Percentiles rank a stretch among this genome's conserved stretches.
Conservation (phyloP, 2,329 filamentous ascomycete species). For the Coniochaeta pulveracea region DNA sequence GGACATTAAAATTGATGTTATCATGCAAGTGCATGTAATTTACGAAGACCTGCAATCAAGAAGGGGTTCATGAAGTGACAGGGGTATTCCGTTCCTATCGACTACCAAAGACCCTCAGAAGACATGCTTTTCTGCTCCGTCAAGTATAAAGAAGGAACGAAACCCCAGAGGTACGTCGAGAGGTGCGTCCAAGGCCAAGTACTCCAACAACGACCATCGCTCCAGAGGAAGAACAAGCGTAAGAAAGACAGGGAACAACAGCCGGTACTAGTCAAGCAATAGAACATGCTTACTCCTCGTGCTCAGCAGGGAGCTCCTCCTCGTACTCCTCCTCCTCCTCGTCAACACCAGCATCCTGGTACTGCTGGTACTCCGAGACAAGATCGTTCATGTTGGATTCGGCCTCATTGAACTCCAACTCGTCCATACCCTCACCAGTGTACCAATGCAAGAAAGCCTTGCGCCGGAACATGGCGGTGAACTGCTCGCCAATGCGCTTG, state of each 20-base stretch:
- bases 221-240: background rate
- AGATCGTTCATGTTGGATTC: constrained; percentile 99
- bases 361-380: constrained; percentile 99
- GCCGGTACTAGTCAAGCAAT: too few relatives aligned
- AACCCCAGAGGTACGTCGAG: background rate
- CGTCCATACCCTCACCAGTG: constrained; percentile 99
- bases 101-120: too few relatives aligned
- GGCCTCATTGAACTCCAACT: constrained; percentile 99
- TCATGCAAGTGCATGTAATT: too few relatives aligned
- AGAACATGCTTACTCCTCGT: constrained; percentile 40
- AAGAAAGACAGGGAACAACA: too few relatives aligned
- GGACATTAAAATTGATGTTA: too few relatives aligned
- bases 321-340: constrained; percentile 96
- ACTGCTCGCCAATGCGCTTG: constrained; percentile 99
- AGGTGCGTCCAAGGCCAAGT: background rate
- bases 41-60: too few relatives aligned
- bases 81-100: too few relatives aligned
- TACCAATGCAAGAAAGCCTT: constrained; percentile 99
- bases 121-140: too few relatives aligned
- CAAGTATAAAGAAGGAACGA: too few relatives aligned
- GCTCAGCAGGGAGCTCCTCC: constrained; percentile 70
- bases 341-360: constrained; percentile 96
- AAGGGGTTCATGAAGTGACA: too few relatives aligned
- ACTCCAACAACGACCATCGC: background rate
- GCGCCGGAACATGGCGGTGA: constrained; percentile 99